Percentiles rank a stretch among this genome's conserved stretches.
Conservation (phyloP, 495 filamentous ascomycete genomes). For the Physcia stellaris region DNA sequence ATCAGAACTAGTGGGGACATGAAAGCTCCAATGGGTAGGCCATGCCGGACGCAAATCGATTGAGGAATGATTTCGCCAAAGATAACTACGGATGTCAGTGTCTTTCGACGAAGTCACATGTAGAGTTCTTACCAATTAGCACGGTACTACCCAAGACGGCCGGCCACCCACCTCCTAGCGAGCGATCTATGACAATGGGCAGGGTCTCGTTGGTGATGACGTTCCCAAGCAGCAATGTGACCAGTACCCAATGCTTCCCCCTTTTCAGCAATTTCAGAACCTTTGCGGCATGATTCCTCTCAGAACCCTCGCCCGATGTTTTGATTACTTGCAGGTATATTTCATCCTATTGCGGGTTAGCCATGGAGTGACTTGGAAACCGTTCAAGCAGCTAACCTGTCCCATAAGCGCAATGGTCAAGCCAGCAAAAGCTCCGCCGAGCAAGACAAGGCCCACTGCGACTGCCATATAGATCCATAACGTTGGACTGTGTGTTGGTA, state of each 20-base stretch:
- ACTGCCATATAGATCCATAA: constrained; percentile 60
- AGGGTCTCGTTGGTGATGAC: constrained; percentile 98
- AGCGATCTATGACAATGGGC: constrained; percentile 87
- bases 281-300: constrained; percentile 67
- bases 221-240: constrained; percentile 85
- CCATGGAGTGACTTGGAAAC: background rate
- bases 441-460: constrained; percentile 61
- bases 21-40: constrained; percentile 88
- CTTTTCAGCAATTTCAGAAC: constrained; percentile 69
- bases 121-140: constrained; percentile 59
- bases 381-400: constrained; percentile 20
- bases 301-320: constrained; percentile 64
- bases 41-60: constrained; percentile 91
- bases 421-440: constrained; percentile 90
- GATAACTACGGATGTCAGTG: constrained; percentile 49
- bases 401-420: constrained; percentile 78
- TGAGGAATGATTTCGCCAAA: constrained; percentile 95
- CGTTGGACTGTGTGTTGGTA: constrained; percentile 36
- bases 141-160: constrained; percentile 86
- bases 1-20: constrained; percentile 79
- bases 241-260: constrained; percentile 98
- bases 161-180: constrained; percentile 86
- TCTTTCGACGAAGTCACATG: background rate
- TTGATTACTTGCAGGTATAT: constrained; percentile 93
- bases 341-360: constrained; percentile 51